Evolutionary conservation across 2,329 filamentous ascomycete genomes (phyloP), one percentile per base, ranked within the genome.

Genomic region (Calycina marina): DNA sequence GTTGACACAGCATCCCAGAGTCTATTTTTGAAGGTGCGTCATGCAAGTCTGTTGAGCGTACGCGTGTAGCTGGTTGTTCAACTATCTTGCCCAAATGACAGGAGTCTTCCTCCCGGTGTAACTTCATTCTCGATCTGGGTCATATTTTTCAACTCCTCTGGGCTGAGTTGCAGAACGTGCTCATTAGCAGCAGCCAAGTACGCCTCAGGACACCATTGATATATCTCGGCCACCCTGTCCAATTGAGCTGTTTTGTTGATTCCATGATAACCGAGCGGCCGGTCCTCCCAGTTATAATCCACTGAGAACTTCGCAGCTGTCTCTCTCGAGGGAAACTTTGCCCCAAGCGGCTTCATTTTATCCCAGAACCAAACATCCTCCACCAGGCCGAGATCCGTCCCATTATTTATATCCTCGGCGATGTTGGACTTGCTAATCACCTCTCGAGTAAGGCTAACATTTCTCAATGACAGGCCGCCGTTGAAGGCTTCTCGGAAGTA

Each of bases 381-480:
- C 18, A 17, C 32, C 10, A 14, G 4, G 3, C 3, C 31, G 25
- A 17, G 35, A 41, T 28, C 49, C 47, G 5, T 37, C 40, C 18
- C 36, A 32, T 25, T 39, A 42, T 16, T 33, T 4, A 33, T 27
- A 28, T 28, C 26, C n/a, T 28, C 26, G 5, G 26, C 26, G 26
- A 28, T 28, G 6, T 22, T 25, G 12, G 30, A 28, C 15, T 25
- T 25, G 15, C 25, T 12, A 10, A 37, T 16, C 14, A 41, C 32
- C 13, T 37, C 31, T 27, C 52, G 28, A 22, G 53, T 45, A 38
- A 48, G 42, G 39, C 56, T 60, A 20, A 69, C 61, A 14, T 64
- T 57, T 31, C 65, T 57, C 15, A 69, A 50, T 4, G 63, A 67
- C n/a, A 41, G 28, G 4, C 40, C 40, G 4, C 40, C 40, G 12